Base-by-base conservation (phyloP, 2,329 filamentous ascomycete genomes). In the Stachybotrys chartarum region DNA sequence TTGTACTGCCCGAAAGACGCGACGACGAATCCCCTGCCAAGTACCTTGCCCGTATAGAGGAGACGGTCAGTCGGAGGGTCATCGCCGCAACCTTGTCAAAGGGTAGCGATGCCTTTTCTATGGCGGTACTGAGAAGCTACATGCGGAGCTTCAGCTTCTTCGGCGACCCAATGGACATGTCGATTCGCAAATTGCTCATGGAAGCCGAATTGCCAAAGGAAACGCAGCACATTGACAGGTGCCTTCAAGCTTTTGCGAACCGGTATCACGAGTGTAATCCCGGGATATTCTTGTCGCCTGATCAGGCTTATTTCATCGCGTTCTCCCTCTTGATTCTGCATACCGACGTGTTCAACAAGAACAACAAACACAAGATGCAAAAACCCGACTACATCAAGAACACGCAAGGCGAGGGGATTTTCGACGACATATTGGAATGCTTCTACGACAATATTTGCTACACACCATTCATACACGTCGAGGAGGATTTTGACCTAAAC, bases 321-420 rank as follows among this genome's bases (percentile, higher is more conserved):
- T 99, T 99, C 68, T 97, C 93, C 2, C 85, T 99, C 55, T 82
- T 99, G 57, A 97, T 99, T 62, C 78, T 99, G 39, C 94, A 99
- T 65, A 97, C 94, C 0, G 94, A 99, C 68, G 90, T 96, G n/a
- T 97, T 97, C 83, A 99, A 99, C 78, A 96, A 96, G 73, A 99
- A 97, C 76, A 97, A 97, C 75, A 97, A 97, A 75, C 84, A 94
- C 70, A 99, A 99, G 73, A 99, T 99, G 94, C 91, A 96, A 67
- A 95, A 96, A 68, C 75, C 82, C 1, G 94, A 97, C 66, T 99
- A 99, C 71, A 80, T 97, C 63, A 97, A 95, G 72, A 97, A 97
- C 68, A 95, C 92, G 0, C 86, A 85, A 24, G 91, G 90, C 3
- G 92, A 97, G 68, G 91, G 91, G 14, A 89, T 97, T n/a, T 90